Percentiles rank a stretch among this genome's conserved stretches.
Conservation (phyloP, 805 yeast genomes). For the Starmera quercuum region DNA sequence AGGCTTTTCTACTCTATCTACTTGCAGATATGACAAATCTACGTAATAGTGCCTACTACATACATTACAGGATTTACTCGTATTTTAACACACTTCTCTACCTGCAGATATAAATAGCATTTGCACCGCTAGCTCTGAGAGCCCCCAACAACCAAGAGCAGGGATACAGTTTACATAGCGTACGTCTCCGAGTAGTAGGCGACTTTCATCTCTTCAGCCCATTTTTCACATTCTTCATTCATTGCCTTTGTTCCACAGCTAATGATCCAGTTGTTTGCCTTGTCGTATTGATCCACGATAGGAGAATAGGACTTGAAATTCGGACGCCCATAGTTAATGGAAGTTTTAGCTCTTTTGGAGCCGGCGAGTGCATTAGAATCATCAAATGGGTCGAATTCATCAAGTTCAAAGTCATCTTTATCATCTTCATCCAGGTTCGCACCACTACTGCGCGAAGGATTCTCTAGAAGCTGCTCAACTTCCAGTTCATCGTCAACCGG, state of each 20-base stretch:
- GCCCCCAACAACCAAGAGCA: too few relatives aligned
- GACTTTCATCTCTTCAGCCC: slow-evolving; percentile 30
- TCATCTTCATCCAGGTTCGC: slow-evolving; percentile 11
- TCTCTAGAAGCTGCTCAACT: slow-evolving; percentile 8
- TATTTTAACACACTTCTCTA: too few relatives aligned
- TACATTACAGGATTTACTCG: too few relatives aligned
- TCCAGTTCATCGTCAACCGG: slow-evolving; percentile 3
- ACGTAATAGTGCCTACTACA: too few relatives aligned
- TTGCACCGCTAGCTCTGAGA: too few relatives aligned
- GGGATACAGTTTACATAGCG: too few relatives aligned
- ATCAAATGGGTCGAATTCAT: slow-evolving; percentile 15
- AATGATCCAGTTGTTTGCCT: slow-evolving; percentile 39
- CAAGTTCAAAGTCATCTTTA: slow-evolving; percentile 16
- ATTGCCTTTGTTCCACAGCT: slow-evolving; percentile 52
- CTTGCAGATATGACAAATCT: too few relatives aligned
- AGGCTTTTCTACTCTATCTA: too few relatives aligned
- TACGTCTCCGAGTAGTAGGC: slow-evolving; percentile 39
- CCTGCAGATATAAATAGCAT: too few relatives aligned
- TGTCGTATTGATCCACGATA: slow-evolving; percentile 21
- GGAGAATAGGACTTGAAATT: slow-evolving; percentile 18
- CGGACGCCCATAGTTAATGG: slow-evolving; percentile 33
- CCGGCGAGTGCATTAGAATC: slow-evolving; percentile 7
- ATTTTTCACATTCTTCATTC: slow-evolving; percentile 28
- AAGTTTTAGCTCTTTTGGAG: slow-evolving; percentile 2
- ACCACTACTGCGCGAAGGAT: too few relatives aligned